Evolutionary conservation across 192 early-diverging fungal species (phyloP).

Genomic region (Gamsiella multidivaricata): DNA sequence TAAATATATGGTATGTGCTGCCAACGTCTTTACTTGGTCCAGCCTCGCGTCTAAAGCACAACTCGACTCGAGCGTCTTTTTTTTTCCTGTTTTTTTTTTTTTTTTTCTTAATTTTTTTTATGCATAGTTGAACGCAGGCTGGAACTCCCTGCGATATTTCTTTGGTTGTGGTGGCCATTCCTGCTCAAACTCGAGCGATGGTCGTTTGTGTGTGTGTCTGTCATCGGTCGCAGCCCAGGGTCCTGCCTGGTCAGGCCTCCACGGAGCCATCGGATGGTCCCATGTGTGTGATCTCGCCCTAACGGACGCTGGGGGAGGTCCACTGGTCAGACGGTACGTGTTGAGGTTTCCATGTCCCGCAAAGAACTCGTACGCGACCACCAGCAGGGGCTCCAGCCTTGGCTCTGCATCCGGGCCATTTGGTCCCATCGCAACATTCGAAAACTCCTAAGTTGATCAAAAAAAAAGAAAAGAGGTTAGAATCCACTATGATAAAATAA

Average conservation of each 20-base stretch:
- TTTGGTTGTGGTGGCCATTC: slow-evolving; percentile 31
- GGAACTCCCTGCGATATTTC: slow-evolving; percentile 10
- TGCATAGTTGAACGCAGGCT: slow-evolving; percentile 2
- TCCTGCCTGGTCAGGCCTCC: neutral
- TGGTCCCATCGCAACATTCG: neutral
- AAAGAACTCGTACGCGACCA: slow-evolving; percentile 45
- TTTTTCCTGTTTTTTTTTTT: neutral
- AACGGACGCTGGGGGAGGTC: slow-evolving; percentile 24
- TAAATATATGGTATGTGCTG: no score
- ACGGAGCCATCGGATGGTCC: slow-evolving; percentile 25
- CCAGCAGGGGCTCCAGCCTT: slow-evolving; percentile 10
- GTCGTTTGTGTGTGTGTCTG: neutral
- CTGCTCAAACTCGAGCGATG: slow-evolving; percentile 20
- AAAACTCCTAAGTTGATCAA: slow-evolving; percentile 11
- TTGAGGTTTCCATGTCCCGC: slow-evolving; percentile 13
- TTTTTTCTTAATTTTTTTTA: neutral
- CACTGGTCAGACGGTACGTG: slow-evolving; percentile 28
- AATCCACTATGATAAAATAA: no score
- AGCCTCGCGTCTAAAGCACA: no score
- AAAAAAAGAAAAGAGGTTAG: neutral
- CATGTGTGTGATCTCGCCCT: slow-evolving; percentile 40
- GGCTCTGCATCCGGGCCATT: neutral
- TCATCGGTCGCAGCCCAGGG: neutral
- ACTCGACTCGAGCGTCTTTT: no score
- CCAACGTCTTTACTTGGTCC: no score